These are phyloP conservation scores for Avena sativa DNA, from an alignment of 176 grass and related monocot species.

Conservation along the genomic window DNA sequence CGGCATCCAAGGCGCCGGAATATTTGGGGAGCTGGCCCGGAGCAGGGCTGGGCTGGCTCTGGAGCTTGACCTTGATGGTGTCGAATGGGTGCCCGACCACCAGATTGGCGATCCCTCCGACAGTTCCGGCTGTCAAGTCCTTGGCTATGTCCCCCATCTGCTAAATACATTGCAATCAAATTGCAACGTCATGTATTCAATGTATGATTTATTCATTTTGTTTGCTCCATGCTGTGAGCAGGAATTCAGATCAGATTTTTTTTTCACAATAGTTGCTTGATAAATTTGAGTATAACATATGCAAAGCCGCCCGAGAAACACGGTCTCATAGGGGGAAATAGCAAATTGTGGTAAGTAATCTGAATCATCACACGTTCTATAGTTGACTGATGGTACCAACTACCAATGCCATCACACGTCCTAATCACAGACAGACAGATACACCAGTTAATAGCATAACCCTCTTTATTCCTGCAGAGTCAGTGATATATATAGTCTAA, in stretches of 20 bases:
- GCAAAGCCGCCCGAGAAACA: not conserved
- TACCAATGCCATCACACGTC: not conserved
- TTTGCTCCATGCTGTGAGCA: not conserved
- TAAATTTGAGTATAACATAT: not conserved
- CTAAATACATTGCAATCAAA: not conserved
- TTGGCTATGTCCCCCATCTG: slow-evolving; percentile 83
- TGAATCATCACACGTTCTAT: not conserved
- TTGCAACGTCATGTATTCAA: not conserved
- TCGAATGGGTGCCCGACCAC: slow-evolving; percentile 89
- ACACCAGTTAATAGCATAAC: not conserved
- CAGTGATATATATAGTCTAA: not conserved
- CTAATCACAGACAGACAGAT: not conserved
- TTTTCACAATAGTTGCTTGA: not conserved
- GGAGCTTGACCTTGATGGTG: slow-evolving; percentile 96
- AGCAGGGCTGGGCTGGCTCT: slow-evolving; percentile 78
- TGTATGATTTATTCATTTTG: not conserved
- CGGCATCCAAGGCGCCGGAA: slow-evolving; percentile 79
- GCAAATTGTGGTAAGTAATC: not conserved
- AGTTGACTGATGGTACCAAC: not conserved
- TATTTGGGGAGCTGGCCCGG: slow-evolving; percentile 80
- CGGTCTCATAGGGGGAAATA: not conserved
- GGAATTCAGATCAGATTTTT: not conserved
- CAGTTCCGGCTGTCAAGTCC: slow-evolving; percentile 79
- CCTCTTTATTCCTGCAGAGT: not conserved
- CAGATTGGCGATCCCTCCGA: slow-evolving; percentile 76